Evolutionary conservation across 352 stramenopile genomes (phyloP), one percentile per base, ranked within the genome.

Genomic region (Phytopythium cucurbitacearum): DNA sequence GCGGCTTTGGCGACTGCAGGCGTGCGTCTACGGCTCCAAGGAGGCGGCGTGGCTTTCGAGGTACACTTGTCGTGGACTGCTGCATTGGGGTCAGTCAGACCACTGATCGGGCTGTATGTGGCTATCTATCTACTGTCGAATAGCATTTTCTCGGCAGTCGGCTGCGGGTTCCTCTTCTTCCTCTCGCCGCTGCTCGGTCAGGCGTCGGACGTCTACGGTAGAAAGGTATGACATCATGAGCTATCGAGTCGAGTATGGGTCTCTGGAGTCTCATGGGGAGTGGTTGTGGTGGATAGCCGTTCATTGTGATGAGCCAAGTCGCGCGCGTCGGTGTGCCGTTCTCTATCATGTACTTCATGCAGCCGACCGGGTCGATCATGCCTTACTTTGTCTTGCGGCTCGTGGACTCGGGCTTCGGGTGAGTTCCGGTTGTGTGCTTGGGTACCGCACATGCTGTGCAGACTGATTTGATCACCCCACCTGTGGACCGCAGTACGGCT

Each of bases 21-120:
- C 77, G 5, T 92, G 82, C 40, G 59, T 72, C n/a, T 57, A 73
- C 36, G 82, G 82, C 39, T 89, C 77, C n/a, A 74, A 74, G 41
- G 57, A 90, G 43, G 82, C 82, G 15, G 71, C 76, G 37, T 89
- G 76, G 80, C 72, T 83, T 56, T 85, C 78, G 7, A 89, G 80
- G 80, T 87, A 60, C 13, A 15, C 7, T 33, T n/a, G 39, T 13
- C 34, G 8, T 44, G 42, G 36, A 46, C 10, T 51, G 3, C 15
- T 28, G 48, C n/a, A 4, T 51, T 28, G 35, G 7, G 9, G 21
- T 21, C 21, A 57, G 5, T n/a, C 13, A 40, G 32, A 11, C 46
- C 2, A 4, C 4, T 57, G 35, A 28, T 28, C 21, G 21, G 21
- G 21, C 21, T 28, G 21, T 28, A 28, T 28, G 21, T 28, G 21